Conservation (phyloP, 768 basidiomycete genomes). For the Boletus reticuloceps region DNA sequence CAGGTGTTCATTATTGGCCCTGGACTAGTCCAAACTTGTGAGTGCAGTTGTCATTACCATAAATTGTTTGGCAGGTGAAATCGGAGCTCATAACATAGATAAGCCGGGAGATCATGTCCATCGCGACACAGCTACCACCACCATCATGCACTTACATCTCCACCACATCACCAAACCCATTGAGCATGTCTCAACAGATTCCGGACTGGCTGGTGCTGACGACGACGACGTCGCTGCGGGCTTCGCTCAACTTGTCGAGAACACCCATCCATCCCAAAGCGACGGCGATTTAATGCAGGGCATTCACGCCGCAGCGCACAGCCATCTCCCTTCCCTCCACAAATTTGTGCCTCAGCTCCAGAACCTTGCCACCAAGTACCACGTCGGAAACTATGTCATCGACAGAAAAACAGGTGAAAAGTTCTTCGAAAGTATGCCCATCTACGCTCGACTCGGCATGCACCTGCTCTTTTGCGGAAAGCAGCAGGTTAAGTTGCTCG, state of each 20-base stretch:
- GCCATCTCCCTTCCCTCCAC: slow-evolving; percentile 39
- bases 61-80: not conserved
- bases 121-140: not conserved
- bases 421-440: slow-evolving; percentile 74
- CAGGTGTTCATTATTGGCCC: too few species aligned
- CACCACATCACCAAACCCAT: slow-evolving; percentile 24
- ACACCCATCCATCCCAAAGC: slow-evolving; percentile 8
- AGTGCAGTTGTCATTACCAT: not conserved
- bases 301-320: slow-evolving; percentile 36
- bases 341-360: slow-evolving; percentile 55
- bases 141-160: slow-evolving; percentile 15
- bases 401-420: slow-evolving; percentile 46
- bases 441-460: slow-evolving; percentile 72
- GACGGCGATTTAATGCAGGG: slow-evolving; percentile 19
- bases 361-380: slow-evolving; percentile 48
- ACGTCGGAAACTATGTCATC: slow-evolving; percentile 59
- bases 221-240: slow-evolving; percentile 21
- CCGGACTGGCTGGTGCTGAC: slow-evolving; percentile 16
- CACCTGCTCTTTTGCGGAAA: slow-evolving; percentile 68
- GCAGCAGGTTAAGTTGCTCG: slow-evolving; percentile 47
- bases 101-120: not conserved
- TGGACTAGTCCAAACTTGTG: not conserved
- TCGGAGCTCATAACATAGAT: slow-evolving; percentile 7
- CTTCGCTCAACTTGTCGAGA: slow-evolving; percentile 20
- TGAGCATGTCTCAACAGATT: slow-evolving; percentile 24